phyloP scores from a whole-genome alignment of 2,329 filamentous ascomycete genomes.

The Talaromyces sp. region DNA sequence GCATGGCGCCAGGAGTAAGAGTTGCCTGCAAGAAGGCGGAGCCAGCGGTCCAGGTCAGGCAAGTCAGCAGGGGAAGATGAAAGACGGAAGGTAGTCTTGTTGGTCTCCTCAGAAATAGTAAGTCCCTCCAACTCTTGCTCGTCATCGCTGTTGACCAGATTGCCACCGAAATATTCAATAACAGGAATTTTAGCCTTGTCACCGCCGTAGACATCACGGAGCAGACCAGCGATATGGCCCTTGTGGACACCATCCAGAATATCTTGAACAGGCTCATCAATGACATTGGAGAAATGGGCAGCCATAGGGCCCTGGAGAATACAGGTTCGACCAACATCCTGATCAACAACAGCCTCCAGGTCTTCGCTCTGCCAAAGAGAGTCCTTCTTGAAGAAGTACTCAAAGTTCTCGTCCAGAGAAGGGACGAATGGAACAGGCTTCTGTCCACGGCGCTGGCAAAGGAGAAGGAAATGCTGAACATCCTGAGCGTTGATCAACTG shows the following conservation, averaged over 20 bases:
- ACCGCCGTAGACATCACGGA: slow-evolving; percentile 76
- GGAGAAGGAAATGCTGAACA: slow-evolving; percentile 91
- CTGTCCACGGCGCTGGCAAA: slow-evolving; percentile 88
- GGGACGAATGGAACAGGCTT: slow-evolving; percentile 98
- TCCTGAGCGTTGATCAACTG: slow-evolving; percentile 98
- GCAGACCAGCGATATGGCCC: slow-evolving; percentile 78
- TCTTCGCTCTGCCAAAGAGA: slow-evolving; percentile 99
- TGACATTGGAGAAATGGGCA: slow-evolving; percentile 81
- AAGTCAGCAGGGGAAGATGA: slow-evolving; percentile 73
- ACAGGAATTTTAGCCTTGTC: slow-evolving; percentile 76
- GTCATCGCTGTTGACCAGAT: slow-evolving; percentile 69
- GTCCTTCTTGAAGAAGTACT: slow-evolving; percentile 99
- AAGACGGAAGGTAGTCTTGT: slow-evolving; percentile 83
- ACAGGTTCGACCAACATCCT: slow-evolving; percentile 94
- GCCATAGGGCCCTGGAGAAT: slow-evolving; percentile 95
- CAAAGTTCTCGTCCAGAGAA: slow-evolving; percentile 92
- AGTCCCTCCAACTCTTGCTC: slow-evolving; percentile 83
- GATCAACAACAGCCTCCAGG: slow-evolving; percentile 89
- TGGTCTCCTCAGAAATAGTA: slow-evolving; percentile 74
- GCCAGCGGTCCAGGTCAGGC: slow-evolving; percentile 80
- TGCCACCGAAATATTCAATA: slow-evolving; percentile 94
- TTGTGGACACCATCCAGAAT: slow-evolving; percentile 91
- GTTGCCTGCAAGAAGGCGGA: slow-evolving; percentile 82
- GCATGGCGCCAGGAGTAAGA: slow-evolving; percentile 92
- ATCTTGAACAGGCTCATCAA: slow-evolving; percentile 93